Evolutionary conservation across 1,139 yeast genomes (phyloP).

Genomic region (Suhomyces anneliseae): DNA sequence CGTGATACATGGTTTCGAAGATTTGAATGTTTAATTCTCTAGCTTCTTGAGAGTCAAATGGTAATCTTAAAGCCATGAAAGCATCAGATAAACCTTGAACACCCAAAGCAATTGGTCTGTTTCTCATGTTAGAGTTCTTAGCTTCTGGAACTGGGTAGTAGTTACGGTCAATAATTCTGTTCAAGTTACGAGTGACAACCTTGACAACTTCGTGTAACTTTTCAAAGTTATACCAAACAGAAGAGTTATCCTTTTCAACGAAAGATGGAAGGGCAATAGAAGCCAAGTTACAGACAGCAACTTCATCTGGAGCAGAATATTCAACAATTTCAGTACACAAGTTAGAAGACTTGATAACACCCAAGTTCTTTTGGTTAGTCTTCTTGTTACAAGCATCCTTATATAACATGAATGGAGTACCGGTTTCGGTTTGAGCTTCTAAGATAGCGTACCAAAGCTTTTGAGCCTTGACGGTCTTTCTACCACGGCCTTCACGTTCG

Average conservation of each 20-base stretch:
- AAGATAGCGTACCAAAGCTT: constrained; percentile 84
- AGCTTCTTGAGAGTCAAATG: constrained; percentile 60
- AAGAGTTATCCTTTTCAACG: constrained; percentile 41
- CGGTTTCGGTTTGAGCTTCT: constrained; percentile 91
- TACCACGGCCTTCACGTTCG: constrained; percentile 71
- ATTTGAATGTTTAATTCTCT: constrained; percentile 56
- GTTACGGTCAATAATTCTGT: constrained; percentile 57
- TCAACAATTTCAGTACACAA: constrained; percentile 90
- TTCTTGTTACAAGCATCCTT: constrained; percentile 85
- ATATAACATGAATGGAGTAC: constrained; percentile 89
- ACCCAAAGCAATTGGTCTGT: constrained; percentile 64
- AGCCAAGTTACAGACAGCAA: constrained; percentile 89
- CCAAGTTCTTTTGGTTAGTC: constrained; percentile 83
- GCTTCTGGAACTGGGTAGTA: constrained; percentile 59
- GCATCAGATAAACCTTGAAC: constrained; percentile 65
- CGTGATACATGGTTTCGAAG: constrained; percentile 63
- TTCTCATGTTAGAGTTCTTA: constrained; percentile 50
- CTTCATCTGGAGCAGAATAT: constrained; percentile 83
- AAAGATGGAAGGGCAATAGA: constrained; percentile 82
- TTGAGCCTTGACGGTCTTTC: constrained; percentile 76
- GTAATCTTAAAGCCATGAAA: constrained; percentile 55
- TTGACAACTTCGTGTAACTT: constrained; percentile 55
- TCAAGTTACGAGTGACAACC: constrained; percentile 55
- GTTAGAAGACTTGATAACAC: constrained; percentile 83
- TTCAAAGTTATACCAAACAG: constrained; percentile 50